Percentiles rank a stretch among this genome's conserved stretches.
Evolutionary conservation across 768 basidiomycete species (phyloP).

Genomic region (Lactarius hengduanensis): DNA sequence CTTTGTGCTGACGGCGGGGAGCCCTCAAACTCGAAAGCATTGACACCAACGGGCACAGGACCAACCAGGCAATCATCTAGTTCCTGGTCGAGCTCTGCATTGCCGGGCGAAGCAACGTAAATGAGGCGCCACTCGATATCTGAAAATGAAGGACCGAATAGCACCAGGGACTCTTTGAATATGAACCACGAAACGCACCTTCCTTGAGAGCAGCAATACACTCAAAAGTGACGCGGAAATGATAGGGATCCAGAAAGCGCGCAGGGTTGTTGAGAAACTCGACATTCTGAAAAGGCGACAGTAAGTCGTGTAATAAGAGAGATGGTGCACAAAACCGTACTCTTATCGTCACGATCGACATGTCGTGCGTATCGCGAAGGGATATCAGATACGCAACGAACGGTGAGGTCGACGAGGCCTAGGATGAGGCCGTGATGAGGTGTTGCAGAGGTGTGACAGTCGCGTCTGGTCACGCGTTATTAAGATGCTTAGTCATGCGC

Average conservation of each 20-base stretch:
- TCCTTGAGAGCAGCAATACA: slow-evolving; percentile 90
- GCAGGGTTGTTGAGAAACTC: slow-evolving; percentile 94
- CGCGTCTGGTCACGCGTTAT: slow-evolving; percentile 22
- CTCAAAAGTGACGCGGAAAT: slow-evolving; percentile 95
- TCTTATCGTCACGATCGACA: slow-evolving; percentile 31
- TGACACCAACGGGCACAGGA: slow-evolving; percentile 94
- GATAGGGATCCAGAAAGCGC: slow-evolving; percentile 85
- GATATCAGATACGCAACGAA: slow-evolving; percentile 4
- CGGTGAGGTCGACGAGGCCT: background rate
- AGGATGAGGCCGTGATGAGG: background rate
- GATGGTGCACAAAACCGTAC: slow-evolving; percentile 5
- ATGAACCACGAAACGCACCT: slow-evolving; percentile 46
- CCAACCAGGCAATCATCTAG: slow-evolving; percentile 97
- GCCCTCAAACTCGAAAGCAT: slow-evolving; percentile 96
- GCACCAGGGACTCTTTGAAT: too few species aligned
- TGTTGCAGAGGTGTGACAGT: slow-evolving; percentile 11
- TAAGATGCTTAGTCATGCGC: background rate
- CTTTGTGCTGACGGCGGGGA: slow-evolving; percentile 77
- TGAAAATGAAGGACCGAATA: slow-evolving; percentile 33
- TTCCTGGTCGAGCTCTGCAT: slow-evolving; percentile 93
- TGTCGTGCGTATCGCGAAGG: background rate
- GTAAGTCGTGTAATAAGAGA: slow-evolving; percentile 1
- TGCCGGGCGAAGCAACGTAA: slow-evolving; percentile 91
- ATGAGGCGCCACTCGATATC: slow-evolving; percentile 99
- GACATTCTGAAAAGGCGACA: slow-evolving; percentile 55